Percentiles rank a stretch among this genome's conserved stretches.
Conservation (phyloP, 73 alveolate species). For the Paraurostyla sp. region DNA sequence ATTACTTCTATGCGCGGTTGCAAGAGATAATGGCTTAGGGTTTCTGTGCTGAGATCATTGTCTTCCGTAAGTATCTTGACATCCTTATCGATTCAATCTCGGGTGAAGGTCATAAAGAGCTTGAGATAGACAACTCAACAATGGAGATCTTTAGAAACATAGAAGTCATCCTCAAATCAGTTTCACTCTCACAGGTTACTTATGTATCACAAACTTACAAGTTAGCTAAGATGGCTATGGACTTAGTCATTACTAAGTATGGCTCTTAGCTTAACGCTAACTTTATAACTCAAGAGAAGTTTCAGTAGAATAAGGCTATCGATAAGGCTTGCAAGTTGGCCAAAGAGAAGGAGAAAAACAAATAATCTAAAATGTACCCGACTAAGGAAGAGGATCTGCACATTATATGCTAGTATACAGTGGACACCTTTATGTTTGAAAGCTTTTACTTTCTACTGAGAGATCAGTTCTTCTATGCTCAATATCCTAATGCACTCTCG, state of each 20-base stretch:
- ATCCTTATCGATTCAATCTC: constrained; percentile 41
- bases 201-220: constrained; percentile 47
- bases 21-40: constrained; percentile 69
- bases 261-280: neutral
- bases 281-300: constrained; percentile 17
- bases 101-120: constrained; percentile 50
- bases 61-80: constrained; percentile 65
- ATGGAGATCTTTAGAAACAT: constrained; percentile 49
- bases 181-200: constrained; percentile 26
- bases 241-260: constrained; percentile 40
- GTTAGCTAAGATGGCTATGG: constrained; percentile 56
- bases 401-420: constrained; percentile 47
- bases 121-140: constrained; percentile 65
- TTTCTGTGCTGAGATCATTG: constrained; percentile 70
- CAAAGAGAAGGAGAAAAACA: constrained; percentile 46
- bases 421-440: constrained; percentile 72
- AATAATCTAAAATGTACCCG: constrained; percentile 50
- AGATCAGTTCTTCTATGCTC: constrained; percentile 61
- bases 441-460: constrained; percentile 63
- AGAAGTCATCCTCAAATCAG: constrained; percentile 25
- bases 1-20: constrained; percentile 11
- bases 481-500: constrained; percentile 71
- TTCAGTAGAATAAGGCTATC: constrained; percentile 24
- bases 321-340: constrained; percentile 41
- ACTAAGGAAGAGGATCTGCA: constrained; percentile 40